Evolutionary conservation across 1,284 basidiomycete species (phyloP).

Genomic region (Baeospora myosura): DNA sequence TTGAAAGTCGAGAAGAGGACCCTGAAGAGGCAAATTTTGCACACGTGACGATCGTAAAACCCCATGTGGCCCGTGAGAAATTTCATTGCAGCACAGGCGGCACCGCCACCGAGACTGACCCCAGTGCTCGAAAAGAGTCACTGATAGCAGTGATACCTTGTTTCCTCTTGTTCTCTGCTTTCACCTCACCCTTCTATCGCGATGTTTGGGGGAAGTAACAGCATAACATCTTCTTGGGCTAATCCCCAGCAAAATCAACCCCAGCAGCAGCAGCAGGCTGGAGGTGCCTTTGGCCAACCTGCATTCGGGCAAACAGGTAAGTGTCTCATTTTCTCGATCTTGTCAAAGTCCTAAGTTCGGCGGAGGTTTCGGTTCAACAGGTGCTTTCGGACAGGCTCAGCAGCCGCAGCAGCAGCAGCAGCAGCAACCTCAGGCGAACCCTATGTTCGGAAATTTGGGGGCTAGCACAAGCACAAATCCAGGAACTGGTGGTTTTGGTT

Average conservation of each 20-base stretch:
- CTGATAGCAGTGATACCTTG: no score
- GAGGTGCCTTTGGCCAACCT: conserved; percentile 20
- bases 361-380: conserved; percentile 32
- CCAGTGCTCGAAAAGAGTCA: no score
- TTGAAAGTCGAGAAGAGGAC: no score
- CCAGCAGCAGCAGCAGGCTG: conserved; percentile 28
- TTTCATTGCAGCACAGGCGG: no score
- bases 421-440: conserved; percentile 63
- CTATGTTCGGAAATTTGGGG: conserved; percentile 67
- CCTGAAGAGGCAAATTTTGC: no score
- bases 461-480: conserved; percentile 28
- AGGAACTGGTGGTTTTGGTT: conserved; percentile 52
- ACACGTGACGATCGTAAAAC: no score
- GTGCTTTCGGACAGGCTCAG: conserved; percentile 38
- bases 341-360: conserved; percentile 7
- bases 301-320: conserved; percentile 36
- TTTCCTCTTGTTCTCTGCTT: no score
- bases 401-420: conserved; percentile 42
- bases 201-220: conserved; percentile 55
- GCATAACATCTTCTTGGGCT: conserved; percentile 54
- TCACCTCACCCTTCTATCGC: conserved; percentile 13
- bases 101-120: no score
- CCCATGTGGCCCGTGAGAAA: conserved; percentile 21
- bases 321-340: conserved; percentile 19
- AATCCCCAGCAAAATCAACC: conserved; percentile 41